These are phyloP conservation scores for Ascochyta fabae DNA, from an alignment of 2,329 filamentous ascomycete genomes.

Conservation along the genomic window DNA sequence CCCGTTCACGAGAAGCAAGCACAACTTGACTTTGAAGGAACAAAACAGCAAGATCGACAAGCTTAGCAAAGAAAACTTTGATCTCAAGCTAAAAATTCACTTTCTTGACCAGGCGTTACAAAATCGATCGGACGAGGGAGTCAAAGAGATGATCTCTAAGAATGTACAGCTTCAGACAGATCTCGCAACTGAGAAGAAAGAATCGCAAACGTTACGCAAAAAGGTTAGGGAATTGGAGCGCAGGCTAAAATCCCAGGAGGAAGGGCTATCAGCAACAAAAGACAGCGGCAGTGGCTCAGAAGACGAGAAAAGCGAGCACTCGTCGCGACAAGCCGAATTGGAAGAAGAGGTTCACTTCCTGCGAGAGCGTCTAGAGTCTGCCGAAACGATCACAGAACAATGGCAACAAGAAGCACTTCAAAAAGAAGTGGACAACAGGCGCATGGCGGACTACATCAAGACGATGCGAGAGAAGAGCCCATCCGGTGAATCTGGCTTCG, in stretches of 20 bases:
- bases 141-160: constrained; percentile 97
- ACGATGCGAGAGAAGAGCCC: constrained; percentile 59
- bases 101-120: constrained; percentile 93
- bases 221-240: constrained; percentile 87
- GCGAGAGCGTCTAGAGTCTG: constrained; percentile 84
- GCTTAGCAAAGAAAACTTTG: constrained; percentile 97
- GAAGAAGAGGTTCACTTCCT: constrained; percentile 88
- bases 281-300: constrained; percentile 54
- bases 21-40: constrained; percentile 83
- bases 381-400: constrained; percentile 81
- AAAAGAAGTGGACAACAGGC: constrained; percentile 84
- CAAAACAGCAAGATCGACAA: constrained; percentile 97
- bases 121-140: constrained; percentile 91
- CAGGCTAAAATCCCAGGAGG: constrained; percentile 67
- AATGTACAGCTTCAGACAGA: constrained; percentile 95
- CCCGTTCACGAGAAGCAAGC: constrained; percentile 49
- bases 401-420: constrained; percentile 78
- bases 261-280: constrained; percentile 56
- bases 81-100: constrained; percentile 95
- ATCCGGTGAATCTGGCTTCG: constrained; percentile 47
- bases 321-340: constrained; percentile 68
- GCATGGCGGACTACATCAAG: constrained; percentile 81
- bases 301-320: constrained; percentile 61
- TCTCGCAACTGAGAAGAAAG: constrained; percentile 85
- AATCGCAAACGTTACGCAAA: constrained; percentile 82